A percentile compares a stretch with the other conserved stretches of the same genome.
Conservation (phyloP, 371 early-diverging fungal species). For the Fennellomyces sp. region DNA sequence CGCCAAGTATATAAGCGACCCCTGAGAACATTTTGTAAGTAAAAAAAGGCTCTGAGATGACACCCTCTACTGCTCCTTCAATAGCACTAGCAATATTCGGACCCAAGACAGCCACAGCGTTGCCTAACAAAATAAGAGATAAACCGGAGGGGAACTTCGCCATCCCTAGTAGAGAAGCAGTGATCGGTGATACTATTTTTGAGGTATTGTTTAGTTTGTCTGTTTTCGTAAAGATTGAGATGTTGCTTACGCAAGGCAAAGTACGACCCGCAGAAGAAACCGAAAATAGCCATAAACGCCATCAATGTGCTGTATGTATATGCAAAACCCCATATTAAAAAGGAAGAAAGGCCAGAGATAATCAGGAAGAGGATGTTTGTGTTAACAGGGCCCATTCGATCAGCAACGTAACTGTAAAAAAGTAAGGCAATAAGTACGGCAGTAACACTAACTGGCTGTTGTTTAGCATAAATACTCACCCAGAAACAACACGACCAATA, state of each 20-base stretch:
- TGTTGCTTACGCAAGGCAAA: conserved; percentile 27
- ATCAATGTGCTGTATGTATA: conserved; percentile 28
- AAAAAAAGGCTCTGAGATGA: conserved; percentile 22
- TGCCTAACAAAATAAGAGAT: conserved; percentile 26
- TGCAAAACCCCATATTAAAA: conserved; percentile 55
- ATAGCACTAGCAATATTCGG: conserved; percentile 40
- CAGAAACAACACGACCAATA: conserved; percentile 58
- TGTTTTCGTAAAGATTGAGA: no score
- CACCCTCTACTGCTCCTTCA: conserved; percentile 11
- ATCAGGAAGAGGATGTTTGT: conserved; percentile 31
- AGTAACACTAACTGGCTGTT: not conserved
- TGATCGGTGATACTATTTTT: conserved; percentile 31
- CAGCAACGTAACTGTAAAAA: conserved; percentile 27
- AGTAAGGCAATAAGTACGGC: no score
- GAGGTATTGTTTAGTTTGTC: not conserved
- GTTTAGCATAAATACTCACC: conserved; percentile 7
- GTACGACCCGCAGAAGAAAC: conserved; percentile 41
- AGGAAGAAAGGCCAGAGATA: conserved; percentile 30
- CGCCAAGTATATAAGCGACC: conserved; percentile 23
- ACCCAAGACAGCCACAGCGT: conserved; percentile 30
- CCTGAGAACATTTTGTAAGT: conserved; percentile 42
- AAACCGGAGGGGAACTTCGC: conserved; percentile 34
- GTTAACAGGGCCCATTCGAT: conserved; percentile 51
- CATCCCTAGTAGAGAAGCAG: conserved; percentile 23
- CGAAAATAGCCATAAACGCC: conserved; percentile 36